These are phyloP conservation scores for Mikania micrantha DNA, from an alignment of 129 eudicot genomes.

Conservation along the genomic window DNA sequence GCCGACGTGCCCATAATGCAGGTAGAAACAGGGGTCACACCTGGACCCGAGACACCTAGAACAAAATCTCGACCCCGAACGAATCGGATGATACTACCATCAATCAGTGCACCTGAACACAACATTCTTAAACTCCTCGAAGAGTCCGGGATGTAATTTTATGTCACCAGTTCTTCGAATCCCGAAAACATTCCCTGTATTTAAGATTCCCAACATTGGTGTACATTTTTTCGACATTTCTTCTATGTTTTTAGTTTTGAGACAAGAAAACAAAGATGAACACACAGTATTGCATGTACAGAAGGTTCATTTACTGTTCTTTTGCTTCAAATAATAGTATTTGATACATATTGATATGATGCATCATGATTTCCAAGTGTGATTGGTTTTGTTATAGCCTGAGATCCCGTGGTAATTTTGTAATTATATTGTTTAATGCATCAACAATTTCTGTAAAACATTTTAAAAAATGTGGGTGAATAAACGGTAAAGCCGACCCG, in stretches of 20 bases:
- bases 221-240: neutral
- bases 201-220: neutral
- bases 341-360: no score
- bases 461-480: no score
- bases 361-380: no score
- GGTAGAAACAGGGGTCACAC: conserved; percentile 32
- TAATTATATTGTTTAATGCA: no score
- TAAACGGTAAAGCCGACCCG: no score
- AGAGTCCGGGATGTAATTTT: conserved; percentile 58
- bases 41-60: conserved; percentile 37
- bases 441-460: no score
- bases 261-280: neutral
- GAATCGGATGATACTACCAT: conserved; percentile 69
- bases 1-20: conserved; percentile 42
- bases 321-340: no score
- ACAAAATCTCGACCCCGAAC: conserved; percentile 41
- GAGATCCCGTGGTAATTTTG: no score
- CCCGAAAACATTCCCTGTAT: neutral
- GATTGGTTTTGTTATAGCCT: no score
- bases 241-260: neutral
- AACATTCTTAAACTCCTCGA: conserved; percentile 72
- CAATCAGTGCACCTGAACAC: conserved; percentile 85
- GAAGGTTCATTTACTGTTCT: conserved; percentile 3
- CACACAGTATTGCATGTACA: conserved; percentile 10
- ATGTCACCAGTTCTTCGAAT: neutral